Percentiles rank a stretch among this genome's conserved stretches.
phyloP scores from a whole-genome alignment of 164 flowering plant species.

The Protea cynaroides region DNA sequence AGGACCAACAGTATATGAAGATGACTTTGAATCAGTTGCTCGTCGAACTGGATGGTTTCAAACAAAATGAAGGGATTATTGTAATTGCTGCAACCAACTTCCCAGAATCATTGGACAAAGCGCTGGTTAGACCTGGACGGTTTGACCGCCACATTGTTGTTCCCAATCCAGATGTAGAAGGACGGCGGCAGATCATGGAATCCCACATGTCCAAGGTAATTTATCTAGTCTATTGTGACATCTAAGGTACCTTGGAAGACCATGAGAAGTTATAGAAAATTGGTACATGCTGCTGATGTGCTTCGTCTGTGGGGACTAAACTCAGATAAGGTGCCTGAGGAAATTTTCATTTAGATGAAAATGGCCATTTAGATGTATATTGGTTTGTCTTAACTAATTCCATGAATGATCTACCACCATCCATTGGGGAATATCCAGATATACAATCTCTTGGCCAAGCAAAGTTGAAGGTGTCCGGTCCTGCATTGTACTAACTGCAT shows the following conservation, averaged over 20 bases:
- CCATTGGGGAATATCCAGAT: too few species aligned
- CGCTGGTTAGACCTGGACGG: constrained; percentile 92
- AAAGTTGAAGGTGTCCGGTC: too few species aligned
- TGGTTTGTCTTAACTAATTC: not conserved
- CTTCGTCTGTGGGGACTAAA: not conserved
- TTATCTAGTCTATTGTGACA: not conserved
- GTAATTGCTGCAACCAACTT: constrained; percentile 98
- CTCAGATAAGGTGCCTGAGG: not conserved
- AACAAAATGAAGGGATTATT: constrained; percentile 95
- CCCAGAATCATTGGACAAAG: constrained; percentile 93
- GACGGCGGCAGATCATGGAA: constrained; percentile 92
- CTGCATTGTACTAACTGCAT: too few species aligned
- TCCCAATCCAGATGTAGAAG: constrained; percentile 97
- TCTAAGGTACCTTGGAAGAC: not conserved
- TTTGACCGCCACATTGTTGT: constrained; percentile 93
- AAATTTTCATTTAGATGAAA: not conserved
- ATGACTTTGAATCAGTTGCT: constrained; percentile 97
- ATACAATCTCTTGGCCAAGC: too few species aligned
- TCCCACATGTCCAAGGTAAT: constrained; percentile 87
- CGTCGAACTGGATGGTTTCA: constrained; percentile 96
- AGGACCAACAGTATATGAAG: constrained; percentile 95
- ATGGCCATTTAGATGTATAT: not conserved
- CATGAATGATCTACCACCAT: too few species aligned
- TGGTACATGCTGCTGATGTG: not conserved
- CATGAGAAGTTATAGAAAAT: not conserved